A percentile compares a stretch with the other conserved stretches of the same genome.
Evolutionary conservation across 345 rosid species (phyloP).

Genomic region (Microcos paniculata): DNA sequence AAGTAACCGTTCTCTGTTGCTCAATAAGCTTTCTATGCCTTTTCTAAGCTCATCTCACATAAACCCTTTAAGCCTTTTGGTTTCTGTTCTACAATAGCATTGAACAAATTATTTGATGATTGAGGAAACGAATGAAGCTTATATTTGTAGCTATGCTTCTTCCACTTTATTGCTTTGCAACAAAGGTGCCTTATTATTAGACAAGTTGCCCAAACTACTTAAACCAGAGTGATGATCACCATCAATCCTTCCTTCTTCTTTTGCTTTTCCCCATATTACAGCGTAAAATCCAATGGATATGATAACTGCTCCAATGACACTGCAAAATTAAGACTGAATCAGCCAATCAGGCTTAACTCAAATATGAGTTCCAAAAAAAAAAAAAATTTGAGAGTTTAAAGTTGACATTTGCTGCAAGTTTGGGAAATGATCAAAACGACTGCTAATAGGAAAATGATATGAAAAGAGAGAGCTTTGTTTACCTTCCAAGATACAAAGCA

Average conservation of each 20-base stretch:
- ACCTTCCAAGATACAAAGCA: conserved; percentile 34
- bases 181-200: not conserved
- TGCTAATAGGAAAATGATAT: not conserved
- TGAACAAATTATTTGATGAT: not conserved
- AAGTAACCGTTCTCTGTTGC: not conserved
- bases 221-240: not conserved
- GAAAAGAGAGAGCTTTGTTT: not conserved
- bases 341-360: not conserved
- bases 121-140: not conserved
- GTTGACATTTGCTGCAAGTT: not conserved
- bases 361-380: too few relatives aligned
- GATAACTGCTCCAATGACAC: conserved; percentile 10
- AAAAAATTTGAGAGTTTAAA: too few relatives aligned
- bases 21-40: not conserved
- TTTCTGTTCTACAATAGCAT: not conserved
- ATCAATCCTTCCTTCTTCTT: not conserved
- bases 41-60: not conserved
- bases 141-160: not conserved
- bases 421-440: not conserved
- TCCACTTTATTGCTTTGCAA: not conserved
- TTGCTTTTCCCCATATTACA: conserved; percentile 5
- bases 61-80: not conserved
- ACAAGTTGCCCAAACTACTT: not conserved
- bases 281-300: not conserved
- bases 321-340: not conserved